Percentiles rank a stretch among this genome's conserved stretches.
Conservation (phyloP, 225 moss, liverwort and hornwort genomes). For the Pleurozium schreberi region DNA sequence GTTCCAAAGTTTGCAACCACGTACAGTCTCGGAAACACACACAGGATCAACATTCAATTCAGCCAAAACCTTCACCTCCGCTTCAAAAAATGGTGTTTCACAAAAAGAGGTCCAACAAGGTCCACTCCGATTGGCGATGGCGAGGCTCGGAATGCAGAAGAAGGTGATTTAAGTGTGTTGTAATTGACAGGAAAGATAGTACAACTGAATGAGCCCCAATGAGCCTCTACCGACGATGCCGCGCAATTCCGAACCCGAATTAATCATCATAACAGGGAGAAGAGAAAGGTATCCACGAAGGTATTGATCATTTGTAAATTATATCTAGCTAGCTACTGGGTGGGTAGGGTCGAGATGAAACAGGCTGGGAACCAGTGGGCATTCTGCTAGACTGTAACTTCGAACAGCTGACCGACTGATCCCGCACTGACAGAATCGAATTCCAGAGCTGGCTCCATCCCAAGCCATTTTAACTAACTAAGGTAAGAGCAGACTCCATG, state of each 20-base stretch:
- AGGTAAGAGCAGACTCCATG: neutral
- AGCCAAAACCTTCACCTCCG: neutral
- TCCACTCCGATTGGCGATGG: neutral
- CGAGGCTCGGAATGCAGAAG: neutral
- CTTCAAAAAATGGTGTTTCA: neutral
- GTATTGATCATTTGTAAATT: neutral
- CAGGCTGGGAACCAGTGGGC: neutral
- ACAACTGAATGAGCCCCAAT: slow-evolving; percentile 1
- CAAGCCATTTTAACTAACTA: neutral
- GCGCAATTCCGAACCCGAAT: neutral
- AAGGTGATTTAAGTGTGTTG: neutral
- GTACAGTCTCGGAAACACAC: neutral
- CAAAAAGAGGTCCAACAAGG: neutral
- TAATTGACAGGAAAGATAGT: neutral
- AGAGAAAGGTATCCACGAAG: neutral
- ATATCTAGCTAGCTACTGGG: neutral
- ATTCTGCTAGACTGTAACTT: neutral
- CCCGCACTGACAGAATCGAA: neutral
- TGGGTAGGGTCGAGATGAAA: neutral
- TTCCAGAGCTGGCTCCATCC: neutral
- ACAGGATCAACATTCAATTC: neutral
- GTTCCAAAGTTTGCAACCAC: neutral
- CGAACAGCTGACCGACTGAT: neutral
- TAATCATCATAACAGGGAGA: neutral
- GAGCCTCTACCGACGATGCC: neutral